Evolutionary conservation across 176 grass and related monocot genomes (phyloP).

Genomic region (Phoenix dactylifera): DNA sequence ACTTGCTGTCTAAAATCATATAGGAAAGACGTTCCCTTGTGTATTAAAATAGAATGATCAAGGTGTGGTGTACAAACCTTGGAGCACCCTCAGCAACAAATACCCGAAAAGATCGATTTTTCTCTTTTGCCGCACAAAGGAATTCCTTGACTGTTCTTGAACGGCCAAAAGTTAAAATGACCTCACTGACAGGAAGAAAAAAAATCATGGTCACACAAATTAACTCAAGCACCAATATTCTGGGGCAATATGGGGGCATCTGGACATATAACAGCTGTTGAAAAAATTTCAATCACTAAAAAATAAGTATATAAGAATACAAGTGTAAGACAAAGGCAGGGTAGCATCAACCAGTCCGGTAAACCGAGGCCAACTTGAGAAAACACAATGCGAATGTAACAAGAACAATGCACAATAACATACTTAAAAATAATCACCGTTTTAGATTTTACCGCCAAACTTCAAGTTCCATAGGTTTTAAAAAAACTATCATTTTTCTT

Average conservation of each 20-base stretch:
- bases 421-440: no score
- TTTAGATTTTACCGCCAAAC: no score
- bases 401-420: no score
- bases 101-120: conserved; percentile 87
- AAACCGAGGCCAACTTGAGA: not conserved
- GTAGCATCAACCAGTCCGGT: no score
- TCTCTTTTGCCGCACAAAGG: conserved; percentile 83
- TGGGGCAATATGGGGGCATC: no score
- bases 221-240: not conserved
- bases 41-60: not conserved
- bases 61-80: conserved; percentile 40
- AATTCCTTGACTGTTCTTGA: conserved; percentile 98
- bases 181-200: conserved; percentile 63
- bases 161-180: conserved; percentile 90
- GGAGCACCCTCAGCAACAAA: conserved; percentile 97
- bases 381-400: no score
- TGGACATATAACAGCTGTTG: no score
- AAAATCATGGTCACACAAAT: conserved; percentile 4
- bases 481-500: no score
- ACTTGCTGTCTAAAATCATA: not conserved
- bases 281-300: not conserved
- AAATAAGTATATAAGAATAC: not conserved
- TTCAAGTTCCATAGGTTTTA: no score
- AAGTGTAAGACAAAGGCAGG: no score
- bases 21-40: not conserved